Conservation (phyloP, 306 rosid species). For the Benincasa hispida region DNA sequence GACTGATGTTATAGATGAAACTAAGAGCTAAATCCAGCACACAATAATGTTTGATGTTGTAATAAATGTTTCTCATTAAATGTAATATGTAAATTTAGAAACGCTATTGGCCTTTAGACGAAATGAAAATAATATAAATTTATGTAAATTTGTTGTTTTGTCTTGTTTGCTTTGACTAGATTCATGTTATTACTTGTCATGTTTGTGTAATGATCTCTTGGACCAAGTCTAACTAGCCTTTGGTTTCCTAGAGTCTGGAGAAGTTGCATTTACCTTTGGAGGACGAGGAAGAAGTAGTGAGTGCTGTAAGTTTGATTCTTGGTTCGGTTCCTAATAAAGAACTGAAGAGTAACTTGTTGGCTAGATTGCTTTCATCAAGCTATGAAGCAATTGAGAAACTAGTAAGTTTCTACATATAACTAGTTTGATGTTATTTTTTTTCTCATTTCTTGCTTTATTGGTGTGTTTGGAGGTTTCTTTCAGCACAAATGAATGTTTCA, state of each 20-base stretch:
- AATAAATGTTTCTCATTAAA: neutral
- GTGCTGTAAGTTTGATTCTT: slow-evolving; percentile 69
- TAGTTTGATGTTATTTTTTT: slow-evolving; percentile 7
- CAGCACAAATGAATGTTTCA: neutral
- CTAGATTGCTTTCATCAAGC: slow-evolving; percentile 78
- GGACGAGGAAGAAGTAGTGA: slow-evolving; percentile 91
- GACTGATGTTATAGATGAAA: neutral
- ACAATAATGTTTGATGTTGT: neutral
- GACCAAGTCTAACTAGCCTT: slow-evolving; percentile 9
- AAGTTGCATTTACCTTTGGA: slow-evolving; percentile 77
- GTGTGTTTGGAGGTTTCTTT: neutral
- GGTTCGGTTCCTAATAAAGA: slow-evolving; percentile 71
- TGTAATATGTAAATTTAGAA: neutral
- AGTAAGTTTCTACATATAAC: slow-evolving; percentile 33
- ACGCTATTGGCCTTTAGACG: neutral
- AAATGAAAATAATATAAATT: neutral
- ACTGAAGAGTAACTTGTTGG: slow-evolving; percentile 72
- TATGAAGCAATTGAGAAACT: slow-evolving; percentile 82
- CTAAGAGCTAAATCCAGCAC: neutral
- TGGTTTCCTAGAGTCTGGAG: slow-evolving; percentile 49
- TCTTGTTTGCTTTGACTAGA: neutral
- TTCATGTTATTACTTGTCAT: neutral
- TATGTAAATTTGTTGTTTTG: neutral
- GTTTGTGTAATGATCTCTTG: neutral
- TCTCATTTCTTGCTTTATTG: slow-evolving; percentile 8